phyloP scores from a whole-genome alignment of 2,329 filamentous ascomycete species.

The Parastagonospora avenae region DNA sequence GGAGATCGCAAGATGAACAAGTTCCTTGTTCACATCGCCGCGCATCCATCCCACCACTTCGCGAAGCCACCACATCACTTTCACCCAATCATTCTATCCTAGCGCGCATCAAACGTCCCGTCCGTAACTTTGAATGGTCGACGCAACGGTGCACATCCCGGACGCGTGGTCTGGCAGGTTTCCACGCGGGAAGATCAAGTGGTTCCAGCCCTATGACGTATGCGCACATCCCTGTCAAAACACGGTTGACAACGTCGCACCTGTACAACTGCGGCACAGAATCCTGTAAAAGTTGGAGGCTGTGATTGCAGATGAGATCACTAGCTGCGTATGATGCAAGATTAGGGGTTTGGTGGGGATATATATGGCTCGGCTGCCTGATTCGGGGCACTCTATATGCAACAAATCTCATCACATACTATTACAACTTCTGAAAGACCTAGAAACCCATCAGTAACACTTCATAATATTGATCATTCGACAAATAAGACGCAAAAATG shows the following conservation, averaged over 20 bases:
- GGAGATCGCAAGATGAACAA: not conserved
- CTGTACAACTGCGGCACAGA: conserved; percentile 13
- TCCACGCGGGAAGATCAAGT: conserved; percentile 23
- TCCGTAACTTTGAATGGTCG: conserved; percentile 1
- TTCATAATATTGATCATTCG: not conserved
- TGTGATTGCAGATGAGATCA: conserved; percentile 24
- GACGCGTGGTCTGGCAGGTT: conserved; percentile 8
- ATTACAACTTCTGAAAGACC: not conserved
- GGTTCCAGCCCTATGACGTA: conserved; percentile 20
- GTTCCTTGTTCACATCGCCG: not conserved
- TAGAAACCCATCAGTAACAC: too few species aligned
- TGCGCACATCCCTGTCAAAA: conserved; percentile 17
- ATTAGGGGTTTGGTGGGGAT: not conserved
- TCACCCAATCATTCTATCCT: not conserved
- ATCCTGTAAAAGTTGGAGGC: conserved; percentile 9
- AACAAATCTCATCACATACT: not conserved
- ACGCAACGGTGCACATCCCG: not conserved
- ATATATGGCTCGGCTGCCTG: conserved; percentile 7
- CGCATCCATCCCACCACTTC: not conserved
- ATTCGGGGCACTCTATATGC: not conserved
- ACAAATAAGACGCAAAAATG: not conserved
- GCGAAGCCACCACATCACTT: not conserved
- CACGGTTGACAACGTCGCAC: conserved; percentile 1
- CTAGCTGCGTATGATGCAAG: conserved; percentile 12
- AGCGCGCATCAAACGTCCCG: conserved; percentile 6